phyloP scores from a whole-genome alignment of 176 grass and related monocot genomes.

The Oryza meyeriana region DNA sequence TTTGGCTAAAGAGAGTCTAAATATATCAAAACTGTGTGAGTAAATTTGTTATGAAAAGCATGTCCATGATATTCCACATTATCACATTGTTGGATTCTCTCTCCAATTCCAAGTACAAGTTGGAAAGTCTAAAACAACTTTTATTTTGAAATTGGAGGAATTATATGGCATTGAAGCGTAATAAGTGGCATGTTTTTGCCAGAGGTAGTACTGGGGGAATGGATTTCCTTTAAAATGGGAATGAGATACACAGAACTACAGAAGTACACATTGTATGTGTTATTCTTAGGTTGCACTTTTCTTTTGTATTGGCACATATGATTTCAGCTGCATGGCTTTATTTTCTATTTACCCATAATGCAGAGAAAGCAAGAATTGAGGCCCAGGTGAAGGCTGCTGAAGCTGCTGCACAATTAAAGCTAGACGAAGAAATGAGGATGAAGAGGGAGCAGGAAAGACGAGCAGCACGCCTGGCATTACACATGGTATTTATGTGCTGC shows the following conservation, averaged over 20 bases:
- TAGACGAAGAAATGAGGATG: slow-evolving; percentile 56
- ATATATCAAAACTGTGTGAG: neutral
- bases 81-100: neutral
- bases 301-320: neutral
- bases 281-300: neutral
- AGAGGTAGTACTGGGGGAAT: neutral
- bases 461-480: slow-evolving; percentile 65
- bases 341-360: slow-evolving; percentile 13
- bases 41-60: neutral
- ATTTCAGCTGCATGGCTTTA: neutral
- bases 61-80: neutral
- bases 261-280: neutral
- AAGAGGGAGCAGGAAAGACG: slow-evolving; percentile 74
- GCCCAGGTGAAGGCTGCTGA: slow-evolving; percentile 74
- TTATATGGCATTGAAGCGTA: neutral
- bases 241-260: neutral
- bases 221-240: neutral
- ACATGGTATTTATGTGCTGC: slow-evolving; percentile 44
- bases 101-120: no score
- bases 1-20: neutral
- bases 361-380: slow-evolving; percentile 82
- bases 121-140: neutral
- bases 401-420: slow-evolving; percentile 53
- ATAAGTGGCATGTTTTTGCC: neutral
- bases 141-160: neutral